phyloP scores from a whole-genome alignment of 345 rosid species.

The Lumnitzera racemosa region DNA sequence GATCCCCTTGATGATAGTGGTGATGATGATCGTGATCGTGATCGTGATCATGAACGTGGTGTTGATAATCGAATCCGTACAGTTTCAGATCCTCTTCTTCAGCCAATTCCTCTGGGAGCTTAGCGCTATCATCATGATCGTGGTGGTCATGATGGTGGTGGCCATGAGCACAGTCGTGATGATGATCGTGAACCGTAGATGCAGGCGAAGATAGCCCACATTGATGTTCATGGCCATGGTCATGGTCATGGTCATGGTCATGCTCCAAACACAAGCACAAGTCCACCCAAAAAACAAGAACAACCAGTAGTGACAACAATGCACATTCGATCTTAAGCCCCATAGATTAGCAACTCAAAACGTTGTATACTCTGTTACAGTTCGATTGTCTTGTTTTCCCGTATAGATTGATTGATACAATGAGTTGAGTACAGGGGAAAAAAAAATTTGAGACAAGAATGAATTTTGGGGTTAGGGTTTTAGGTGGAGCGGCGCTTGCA shows the following conservation, averaged over 20 bases:
- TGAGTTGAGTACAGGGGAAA: not conserved
- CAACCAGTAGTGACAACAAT: not conserved
- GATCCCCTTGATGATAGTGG: constrained; percentile 7
- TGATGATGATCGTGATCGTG: constrained; percentile 23
- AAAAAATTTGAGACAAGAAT: not conserved
- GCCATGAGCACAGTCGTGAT: constrained; percentile 18
- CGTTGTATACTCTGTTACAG: too few species aligned
- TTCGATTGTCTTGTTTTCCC: too few species aligned
- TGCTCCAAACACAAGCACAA: constrained; percentile 38
- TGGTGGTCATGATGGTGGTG: constrained; percentile 12
- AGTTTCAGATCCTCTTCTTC: constrained; percentile 90
- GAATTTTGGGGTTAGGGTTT: constrained; percentile 1
- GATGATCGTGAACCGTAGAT: constrained; percentile 40
- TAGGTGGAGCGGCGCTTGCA: constrained; percentile 36
- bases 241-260: constrained; percentile 20
- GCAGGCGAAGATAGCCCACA: constrained; percentile 17
- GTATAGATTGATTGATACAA: too few species aligned
- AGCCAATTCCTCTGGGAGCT: constrained; percentile 86
- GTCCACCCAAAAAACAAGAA: constrained; percentile 5
- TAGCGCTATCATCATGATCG: constrained; percentile 7
- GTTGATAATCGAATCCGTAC: constrained; percentile 60
- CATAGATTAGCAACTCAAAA: too few species aligned
- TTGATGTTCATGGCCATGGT: constrained; percentile 12
- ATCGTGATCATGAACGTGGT: constrained; percentile 1
- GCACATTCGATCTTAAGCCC: not conserved